phyloP scores from a whole-genome alignment of 2,329 filamentous ascomycete species.

The Trichothecium roseum region DNA sequence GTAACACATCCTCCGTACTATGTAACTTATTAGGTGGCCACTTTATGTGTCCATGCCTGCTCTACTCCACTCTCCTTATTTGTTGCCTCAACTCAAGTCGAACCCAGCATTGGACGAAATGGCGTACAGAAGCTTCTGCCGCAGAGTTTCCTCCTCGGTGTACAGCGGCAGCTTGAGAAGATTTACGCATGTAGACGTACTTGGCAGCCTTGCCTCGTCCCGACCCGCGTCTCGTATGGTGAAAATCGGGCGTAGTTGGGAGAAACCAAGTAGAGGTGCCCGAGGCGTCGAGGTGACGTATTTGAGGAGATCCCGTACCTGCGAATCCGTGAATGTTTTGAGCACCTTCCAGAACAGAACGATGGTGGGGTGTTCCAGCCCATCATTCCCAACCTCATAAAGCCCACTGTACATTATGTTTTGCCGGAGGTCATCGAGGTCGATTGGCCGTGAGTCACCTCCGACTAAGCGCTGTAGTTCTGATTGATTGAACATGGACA shows the following conservation, averaged over 20 bases:
- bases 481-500: conserved; percentile 96
- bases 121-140: conserved; percentile 79
- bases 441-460: conserved; percentile 76
- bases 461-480: conserved; percentile 91
- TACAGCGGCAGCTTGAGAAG: conserved; percentile 87
- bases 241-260: conserved; percentile 74
- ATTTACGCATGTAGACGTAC: conserved; percentile 93
- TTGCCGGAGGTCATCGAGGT: conserved; percentile 72
- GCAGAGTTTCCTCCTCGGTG: conserved; percentile 50
- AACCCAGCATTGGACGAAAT: conserved; percentile 87
- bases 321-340: conserved; percentile 60
- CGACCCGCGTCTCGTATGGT: conserved; percentile 68
- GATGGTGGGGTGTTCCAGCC: conserved; percentile 74
- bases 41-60: background rate
- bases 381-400: conserved; percentile 83
- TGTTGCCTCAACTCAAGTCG: conserved; percentile 58
- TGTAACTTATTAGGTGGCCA: background rate
- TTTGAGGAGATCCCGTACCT: conserved; percentile 79
- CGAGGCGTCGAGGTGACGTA: conserved; percentile 92
- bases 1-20: background rate
- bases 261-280: conserved; percentile 82
- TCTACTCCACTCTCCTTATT: background rate
- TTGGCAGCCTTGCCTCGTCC: conserved; percentile 65
- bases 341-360: conserved; percentile 88
- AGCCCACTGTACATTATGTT: conserved; percentile 84